phyloP scores from a whole-genome alignment of 352 stramenopile genomes.

The Pythium volutum region DNA sequence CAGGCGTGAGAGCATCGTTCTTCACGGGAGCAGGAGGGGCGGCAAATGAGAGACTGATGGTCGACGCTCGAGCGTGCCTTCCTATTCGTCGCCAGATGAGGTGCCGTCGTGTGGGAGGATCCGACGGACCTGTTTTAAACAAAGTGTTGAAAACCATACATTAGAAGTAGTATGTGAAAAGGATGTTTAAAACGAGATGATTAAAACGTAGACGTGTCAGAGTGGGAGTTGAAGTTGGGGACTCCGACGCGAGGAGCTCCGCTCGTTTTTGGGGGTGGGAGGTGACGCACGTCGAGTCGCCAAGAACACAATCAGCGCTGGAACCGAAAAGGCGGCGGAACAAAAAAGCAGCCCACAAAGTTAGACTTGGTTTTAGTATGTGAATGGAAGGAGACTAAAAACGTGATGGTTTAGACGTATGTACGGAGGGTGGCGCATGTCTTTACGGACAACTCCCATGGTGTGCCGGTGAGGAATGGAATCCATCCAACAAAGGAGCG shows the following conservation, averaged over 20 bases:
- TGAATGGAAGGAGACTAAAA: too few relatives aligned
- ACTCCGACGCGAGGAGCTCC: neutral
- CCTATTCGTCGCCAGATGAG: conserved; percentile 4
- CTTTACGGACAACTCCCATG: too few relatives aligned
- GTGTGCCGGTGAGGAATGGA: too few relatives aligned
- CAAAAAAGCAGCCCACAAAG: too few relatives aligned
- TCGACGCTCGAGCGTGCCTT: neutral
- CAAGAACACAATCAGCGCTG: too few relatives aligned
- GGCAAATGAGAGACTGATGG: conserved; percentile 6
- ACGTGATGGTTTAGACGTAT: too few relatives aligned
- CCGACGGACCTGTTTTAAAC: neutral
- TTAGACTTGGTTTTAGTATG: too few relatives aligned
- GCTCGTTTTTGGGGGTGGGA: neutral
- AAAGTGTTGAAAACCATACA: neutral
- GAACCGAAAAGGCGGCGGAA: neutral
- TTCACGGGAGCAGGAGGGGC: too few relatives aligned
- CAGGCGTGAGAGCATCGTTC: conserved; percentile 1
- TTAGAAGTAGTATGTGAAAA: neutral
- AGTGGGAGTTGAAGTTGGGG: conserved; percentile 24
- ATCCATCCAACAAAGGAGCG: too few relatives aligned
- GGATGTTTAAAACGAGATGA: neutral
- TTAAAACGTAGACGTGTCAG: conserved; percentile 6
- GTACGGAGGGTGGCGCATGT: too few relatives aligned
- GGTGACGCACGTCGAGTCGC: conserved; percentile 3
- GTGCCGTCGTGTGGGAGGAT: neutral